These are phyloP conservation scores for Fimicolochytrium jonesii DNA, from an alignment of 192 early-diverging fungal genomes.

Conservation along the genomic window DNA sequence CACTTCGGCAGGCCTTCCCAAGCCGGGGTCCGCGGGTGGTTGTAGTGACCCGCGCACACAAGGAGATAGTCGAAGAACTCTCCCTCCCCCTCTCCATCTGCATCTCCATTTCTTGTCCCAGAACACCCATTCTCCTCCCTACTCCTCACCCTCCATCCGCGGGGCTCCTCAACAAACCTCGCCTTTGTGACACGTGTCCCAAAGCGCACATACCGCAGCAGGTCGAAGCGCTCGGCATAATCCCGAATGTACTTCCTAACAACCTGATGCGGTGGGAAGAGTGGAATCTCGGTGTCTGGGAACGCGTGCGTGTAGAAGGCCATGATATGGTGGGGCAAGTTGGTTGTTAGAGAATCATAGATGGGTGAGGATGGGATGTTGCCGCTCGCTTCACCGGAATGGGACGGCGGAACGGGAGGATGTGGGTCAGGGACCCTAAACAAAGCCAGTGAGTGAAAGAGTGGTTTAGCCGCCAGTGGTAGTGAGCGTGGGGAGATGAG, in stretches of 20 bases:
- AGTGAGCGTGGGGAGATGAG: neutral
- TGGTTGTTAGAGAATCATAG: constrained; percentile 24
- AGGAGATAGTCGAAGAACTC: neutral
- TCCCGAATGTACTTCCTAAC: constrained; percentile 8
- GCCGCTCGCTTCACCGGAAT: neutral
- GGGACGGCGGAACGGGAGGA: neutral
- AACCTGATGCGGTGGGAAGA: constrained; percentile 17
- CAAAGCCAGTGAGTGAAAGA: neutral
- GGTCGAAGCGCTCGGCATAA: constrained; percentile 1
- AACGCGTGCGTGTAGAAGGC: constrained; percentile 14
- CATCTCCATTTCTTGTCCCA: neutral
- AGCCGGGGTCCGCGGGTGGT: constrained; percentile 5
- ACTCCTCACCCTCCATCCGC: neutral
- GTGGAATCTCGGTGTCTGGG: constrained; percentile 4
- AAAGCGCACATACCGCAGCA: neutral
- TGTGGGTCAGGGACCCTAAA: neutral
- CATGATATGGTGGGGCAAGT: constrained; percentile 24
- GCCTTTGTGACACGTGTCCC: too few relatives aligned
- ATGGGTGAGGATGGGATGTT: constrained; percentile 6
- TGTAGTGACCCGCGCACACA: constrained; percentile 25
- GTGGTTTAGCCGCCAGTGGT: neutral
- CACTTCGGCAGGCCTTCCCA: neutral
- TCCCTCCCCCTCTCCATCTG: neutral
- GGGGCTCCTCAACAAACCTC: neutral
- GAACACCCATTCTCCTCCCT: too few relatives aligned